These are phyloP conservation scores for Pilobolus umbonatus DNA, from an alignment of 192 early-diverging fungal genomes.

Conservation along the genomic window DNA sequence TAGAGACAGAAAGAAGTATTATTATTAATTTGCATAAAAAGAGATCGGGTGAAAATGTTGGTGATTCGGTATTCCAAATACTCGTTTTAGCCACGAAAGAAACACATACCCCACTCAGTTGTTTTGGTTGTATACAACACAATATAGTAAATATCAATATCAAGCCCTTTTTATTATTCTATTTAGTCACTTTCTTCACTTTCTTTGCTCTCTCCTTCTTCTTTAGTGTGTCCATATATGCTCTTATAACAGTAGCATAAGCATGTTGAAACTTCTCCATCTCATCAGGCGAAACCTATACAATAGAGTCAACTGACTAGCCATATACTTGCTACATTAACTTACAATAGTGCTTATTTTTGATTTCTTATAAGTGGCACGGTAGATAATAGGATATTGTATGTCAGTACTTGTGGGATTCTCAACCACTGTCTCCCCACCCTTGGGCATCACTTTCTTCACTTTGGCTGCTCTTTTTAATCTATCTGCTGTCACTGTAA, in stretches of 20 bases:
- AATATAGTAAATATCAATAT: too few species aligned
- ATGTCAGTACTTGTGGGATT: slow-evolving; percentile 2
- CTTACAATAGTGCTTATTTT: slow-evolving; percentile 33
- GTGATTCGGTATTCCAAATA: too few species aligned
- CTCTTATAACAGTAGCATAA: slow-evolving; percentile 31
- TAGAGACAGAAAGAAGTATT: too few species aligned
- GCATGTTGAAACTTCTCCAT: slow-evolving; percentile 28
- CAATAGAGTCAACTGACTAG: not conserved
- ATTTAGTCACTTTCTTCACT: slow-evolving; percentile 14
- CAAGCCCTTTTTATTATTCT: too few species aligned
- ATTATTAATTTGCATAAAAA: too few species aligned
- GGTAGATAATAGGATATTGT: slow-evolving; percentile 21
- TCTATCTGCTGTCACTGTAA: slow-evolving; percentile 20
- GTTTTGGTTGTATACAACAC: too few species aligned
- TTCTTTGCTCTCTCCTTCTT: slow-evolving; percentile 32
- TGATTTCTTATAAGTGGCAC: slow-evolving; percentile 22
- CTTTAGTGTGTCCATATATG: slow-evolving; percentile 36
- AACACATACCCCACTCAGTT: too few species aligned
- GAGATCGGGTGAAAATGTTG: too few species aligned
- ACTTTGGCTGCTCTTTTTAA: slow-evolving; percentile 7
- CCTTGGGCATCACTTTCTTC: slow-evolving; percentile 23
- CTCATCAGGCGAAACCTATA: slow-evolving; percentile 26
- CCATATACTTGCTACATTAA: not conserved
- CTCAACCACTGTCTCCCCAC: slow-evolving; percentile 8
- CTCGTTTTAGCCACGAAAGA: too few species aligned